Conservation (phyloP, 805 yeast species). For the Middelhovenomyces tepae region DNA sequence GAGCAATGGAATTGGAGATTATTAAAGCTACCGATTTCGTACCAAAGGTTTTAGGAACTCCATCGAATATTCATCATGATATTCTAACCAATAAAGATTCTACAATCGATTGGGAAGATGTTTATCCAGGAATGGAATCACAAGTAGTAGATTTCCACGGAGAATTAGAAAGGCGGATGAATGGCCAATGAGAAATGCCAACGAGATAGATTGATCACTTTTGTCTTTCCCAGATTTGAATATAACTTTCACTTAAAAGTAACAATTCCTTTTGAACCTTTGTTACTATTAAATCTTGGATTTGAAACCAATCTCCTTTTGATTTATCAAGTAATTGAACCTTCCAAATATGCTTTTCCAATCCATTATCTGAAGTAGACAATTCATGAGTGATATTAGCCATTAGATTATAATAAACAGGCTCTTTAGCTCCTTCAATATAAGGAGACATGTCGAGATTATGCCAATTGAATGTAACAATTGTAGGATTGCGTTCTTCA, state of each 20-base stretch:
- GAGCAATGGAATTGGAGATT: constrained; percentile 80
- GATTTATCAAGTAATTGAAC: constrained; percentile 38
- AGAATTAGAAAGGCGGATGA: constrained; percentile 57
- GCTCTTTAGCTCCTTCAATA: constrained; percentile 16
- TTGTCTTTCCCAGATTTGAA: constrained; percentile 55
- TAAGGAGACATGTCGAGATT: constrained; percentile 31
- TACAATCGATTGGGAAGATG: constrained; percentile 87
- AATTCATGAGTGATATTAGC: constrained; percentile 40
- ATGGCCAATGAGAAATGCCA: no score
- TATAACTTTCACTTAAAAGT: constrained; percentile 50
- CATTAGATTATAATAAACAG: constrained; percentile 35
- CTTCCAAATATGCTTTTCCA: constrained; percentile 34
- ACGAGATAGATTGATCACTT: not conserved
- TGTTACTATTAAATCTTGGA: constrained; percentile 43
- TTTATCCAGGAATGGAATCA: constrained; percentile 40
- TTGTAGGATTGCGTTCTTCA: constrained; percentile 44
- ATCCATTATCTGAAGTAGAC: constrained; percentile 22
- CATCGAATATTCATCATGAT: constrained; percentile 58
- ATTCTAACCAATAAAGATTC: constrained; percentile 72
- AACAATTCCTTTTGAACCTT: constrained; percentile 47
- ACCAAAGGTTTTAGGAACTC: constrained; percentile 53
- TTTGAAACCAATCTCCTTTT: constrained; percentile 46
- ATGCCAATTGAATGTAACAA: constrained; percentile 48
- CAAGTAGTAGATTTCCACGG: constrained; percentile 50
- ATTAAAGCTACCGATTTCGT: constrained; percentile 61